phyloP scores from a whole-genome alignment of 345 rosid species.

The Bruguiera sexangula region DNA sequence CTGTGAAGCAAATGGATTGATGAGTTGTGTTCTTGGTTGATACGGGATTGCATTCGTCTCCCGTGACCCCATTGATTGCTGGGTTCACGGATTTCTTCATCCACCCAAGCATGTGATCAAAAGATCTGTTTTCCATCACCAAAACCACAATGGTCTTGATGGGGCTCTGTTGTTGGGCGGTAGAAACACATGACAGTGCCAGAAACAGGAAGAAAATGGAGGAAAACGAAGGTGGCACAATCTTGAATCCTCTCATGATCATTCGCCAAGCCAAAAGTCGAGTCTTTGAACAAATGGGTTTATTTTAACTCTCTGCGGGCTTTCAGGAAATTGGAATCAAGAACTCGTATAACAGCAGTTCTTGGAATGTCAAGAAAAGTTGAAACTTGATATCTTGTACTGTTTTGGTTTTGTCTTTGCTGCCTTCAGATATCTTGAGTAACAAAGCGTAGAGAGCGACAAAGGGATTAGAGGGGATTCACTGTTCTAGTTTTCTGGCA shows the following conservation, averaged over 20 bases:
- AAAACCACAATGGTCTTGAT: constrained; percentile 79
- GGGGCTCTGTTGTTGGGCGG: constrained; percentile 48
- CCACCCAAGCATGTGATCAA: constrained; percentile 93
- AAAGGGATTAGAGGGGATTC: background rate
- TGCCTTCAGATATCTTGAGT: background rate
- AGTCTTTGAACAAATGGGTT: constrained; percentile 6
- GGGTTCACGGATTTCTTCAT: constrained; percentile 81
- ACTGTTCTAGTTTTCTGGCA: constrained; percentile 3
- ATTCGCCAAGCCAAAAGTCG: background rate
- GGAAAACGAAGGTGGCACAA: constrained; percentile 26
- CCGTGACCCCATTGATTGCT: constrained; percentile 72
- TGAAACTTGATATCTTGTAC: constrained; percentile 2
- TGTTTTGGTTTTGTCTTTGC: background rate
- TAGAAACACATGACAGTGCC: constrained; percentile 37
- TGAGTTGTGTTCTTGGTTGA: constrained; percentile 40
- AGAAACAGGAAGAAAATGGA: constrained; percentile 43
- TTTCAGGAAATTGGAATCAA: background rate
- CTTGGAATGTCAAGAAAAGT: background rate
- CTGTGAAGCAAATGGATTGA: constrained; percentile 66
- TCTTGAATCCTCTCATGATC: constrained; percentile 35
- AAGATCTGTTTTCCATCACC: constrained; percentile 89
- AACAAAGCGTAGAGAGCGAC: background rate
- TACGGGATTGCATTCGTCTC: constrained; percentile 81
- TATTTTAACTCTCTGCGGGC: background rate
- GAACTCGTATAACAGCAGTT: background rate